phyloP scores from a whole-genome alignment of 306 rosid species.

The Glycine latifolia region DNA sequence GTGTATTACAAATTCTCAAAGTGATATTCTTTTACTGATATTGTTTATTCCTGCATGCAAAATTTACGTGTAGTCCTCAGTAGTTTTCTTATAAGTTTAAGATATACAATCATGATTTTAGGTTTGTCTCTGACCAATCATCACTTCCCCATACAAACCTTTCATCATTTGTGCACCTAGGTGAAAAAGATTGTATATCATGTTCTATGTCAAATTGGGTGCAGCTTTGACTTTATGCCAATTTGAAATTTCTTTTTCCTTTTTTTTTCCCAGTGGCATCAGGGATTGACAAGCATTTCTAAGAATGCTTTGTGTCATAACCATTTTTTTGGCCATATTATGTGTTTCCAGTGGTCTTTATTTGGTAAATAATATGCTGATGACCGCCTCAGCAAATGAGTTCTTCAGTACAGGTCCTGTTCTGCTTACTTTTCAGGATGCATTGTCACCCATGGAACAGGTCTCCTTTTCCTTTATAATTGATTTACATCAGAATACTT shows the following conservation, averaged over 20 bases:
- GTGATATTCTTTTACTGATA: too few species aligned
- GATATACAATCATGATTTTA: not conserved
- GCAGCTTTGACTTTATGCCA: constrained; percentile 40
- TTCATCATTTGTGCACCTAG: constrained; percentile 25
- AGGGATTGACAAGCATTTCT: constrained; percentile 60
- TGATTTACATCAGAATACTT: constrained; percentile 35
- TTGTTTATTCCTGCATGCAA: too few species aligned
- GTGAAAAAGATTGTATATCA: constrained; percentile 12
- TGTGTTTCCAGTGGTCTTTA: constrained; percentile 80
- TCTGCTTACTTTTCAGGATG: constrained; percentile 81
- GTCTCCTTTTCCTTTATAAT: constrained; percentile 50
- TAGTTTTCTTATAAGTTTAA: too few species aligned
- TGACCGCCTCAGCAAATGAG: constrained; percentile 75
- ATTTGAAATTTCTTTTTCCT: constrained; percentile 47
- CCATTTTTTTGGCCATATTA: constrained; percentile 79
- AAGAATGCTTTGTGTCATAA: constrained; percentile 75
- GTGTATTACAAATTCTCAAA: too few species aligned
- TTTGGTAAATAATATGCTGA: constrained; percentile 73
- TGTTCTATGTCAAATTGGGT: constrained; percentile 34
- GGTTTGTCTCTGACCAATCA: constrained; percentile 15
- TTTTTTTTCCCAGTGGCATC: constrained; percentile 67
- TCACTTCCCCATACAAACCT: constrained; percentile 27
- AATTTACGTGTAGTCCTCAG: too few species aligned
- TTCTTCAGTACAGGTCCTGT: constrained; percentile 68
- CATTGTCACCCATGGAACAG: constrained; percentile 83